Evolutionary conservation across 345 rosid genomes (phyloP), one percentile per base, ranked within the genome.

Genomic region (Hirschfeldia incana): DNA sequence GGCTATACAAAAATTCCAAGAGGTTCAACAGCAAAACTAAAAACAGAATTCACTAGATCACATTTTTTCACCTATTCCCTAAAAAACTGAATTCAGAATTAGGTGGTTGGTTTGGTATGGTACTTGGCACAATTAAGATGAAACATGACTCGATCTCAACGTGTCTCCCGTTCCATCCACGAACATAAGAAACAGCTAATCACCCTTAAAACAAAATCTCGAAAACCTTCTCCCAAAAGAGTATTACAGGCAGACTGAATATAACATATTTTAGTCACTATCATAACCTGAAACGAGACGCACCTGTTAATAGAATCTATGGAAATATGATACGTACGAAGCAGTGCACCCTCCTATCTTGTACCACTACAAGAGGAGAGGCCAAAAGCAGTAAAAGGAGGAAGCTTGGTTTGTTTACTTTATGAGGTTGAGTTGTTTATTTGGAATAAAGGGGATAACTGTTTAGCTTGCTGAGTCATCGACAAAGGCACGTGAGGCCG

Each of bases 261-360:
- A 62, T 58, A 75, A 37, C 68, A 15, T 42, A 53, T 63, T 28
- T 28, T 39, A 32, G 46, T 27, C 68, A 57, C 30, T 26, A 65
- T 39, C 68, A 64, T 32, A 75, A 65, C 74, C 37, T 6, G 21
- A 66, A 69, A 55, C 39, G 73, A 69, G 44, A 67, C 17, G 13
- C 80, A 95, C 99, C 92, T 88, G 85, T 90, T 93, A 80, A 91
- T 82, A 21, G 97, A 90, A 78, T 93, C 99, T 79, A 91, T 82
- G 61, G 98, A 88, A 77, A 83, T 81, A 29, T 39, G 46, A 39
- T 39, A 39, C 46, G 46, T 34, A 34, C 8, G 39, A 6, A 34
- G 39, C 39, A 34, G 39, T 34, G 8, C 39, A 34, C 39, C 39
- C 46, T 9, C 46, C 46, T 39, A 39, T 39, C 46, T 39, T 39